Evolutionary conservation across 768 basidiomycete genomes (phyloP).

Genomic region (Calocera viscosa): DNA sequence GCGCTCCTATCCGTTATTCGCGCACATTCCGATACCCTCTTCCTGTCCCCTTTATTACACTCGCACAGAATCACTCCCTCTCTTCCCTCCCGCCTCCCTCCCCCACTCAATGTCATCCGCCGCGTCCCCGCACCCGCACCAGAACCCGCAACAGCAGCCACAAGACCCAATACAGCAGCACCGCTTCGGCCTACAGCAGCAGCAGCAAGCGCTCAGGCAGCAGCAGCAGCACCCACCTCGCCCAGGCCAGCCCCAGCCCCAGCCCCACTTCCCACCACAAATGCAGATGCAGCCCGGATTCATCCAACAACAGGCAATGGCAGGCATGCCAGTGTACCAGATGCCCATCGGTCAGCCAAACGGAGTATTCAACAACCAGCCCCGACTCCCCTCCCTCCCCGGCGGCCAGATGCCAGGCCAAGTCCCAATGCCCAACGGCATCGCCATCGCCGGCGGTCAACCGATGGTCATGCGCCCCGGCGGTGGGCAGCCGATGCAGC

Average conservation of each 20-base stretch:
- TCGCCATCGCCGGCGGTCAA: not conserved
- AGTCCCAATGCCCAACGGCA: not conserved
- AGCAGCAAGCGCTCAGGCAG: not conserved
- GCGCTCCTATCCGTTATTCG: too few relatives aligned
- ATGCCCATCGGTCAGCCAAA: not conserved
- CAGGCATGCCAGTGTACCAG: not conserved
- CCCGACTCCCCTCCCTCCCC: not conserved
- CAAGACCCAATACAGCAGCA: conserved; percentile 28
- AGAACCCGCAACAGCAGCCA: conserved; percentile 19
- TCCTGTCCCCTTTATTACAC: too few relatives aligned
- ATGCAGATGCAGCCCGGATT: not conserved
- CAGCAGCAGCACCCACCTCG: not conserved
- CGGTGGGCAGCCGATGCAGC: not conserved
- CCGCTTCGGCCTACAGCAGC: conserved; percentile 7
- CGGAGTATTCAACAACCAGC: not conserved
- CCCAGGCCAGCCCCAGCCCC: not conserved
- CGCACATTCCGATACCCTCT: too few relatives aligned
- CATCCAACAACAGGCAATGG: not conserved
- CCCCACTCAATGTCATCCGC: not conserved
- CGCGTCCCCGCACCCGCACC: not conserved
- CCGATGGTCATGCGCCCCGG: not conserved
- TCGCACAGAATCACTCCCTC: too few relatives aligned
- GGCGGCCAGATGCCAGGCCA: not conserved
- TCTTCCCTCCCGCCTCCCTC: conserved; percentile 12
- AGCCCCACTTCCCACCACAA: too few relatives aligned